These are phyloP conservation scores for Naganishia antarctica DNA, from an alignment of 768 basidiomycete genomes.

Conservation along the genomic window DNA sequence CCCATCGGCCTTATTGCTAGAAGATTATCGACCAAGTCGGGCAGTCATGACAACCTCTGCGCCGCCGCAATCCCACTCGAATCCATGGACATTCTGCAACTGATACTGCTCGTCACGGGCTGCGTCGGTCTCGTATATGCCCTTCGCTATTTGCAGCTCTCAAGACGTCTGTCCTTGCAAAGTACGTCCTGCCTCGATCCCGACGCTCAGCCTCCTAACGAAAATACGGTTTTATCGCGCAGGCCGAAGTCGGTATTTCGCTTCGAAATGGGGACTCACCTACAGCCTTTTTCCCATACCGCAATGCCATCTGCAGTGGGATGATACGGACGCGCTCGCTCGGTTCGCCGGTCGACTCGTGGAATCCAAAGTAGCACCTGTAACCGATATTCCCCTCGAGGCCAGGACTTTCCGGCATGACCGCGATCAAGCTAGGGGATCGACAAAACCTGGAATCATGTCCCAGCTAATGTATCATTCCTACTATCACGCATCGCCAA, in stretches of 20 bases:
- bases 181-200: too few species aligned
- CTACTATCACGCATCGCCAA: conserved; percentile 2
- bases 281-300: conserved; percentile 1
- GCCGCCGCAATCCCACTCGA: background rate
- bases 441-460: background rate
- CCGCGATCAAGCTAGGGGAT: background rate
- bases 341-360: background rate
- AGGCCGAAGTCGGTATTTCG: background rate
- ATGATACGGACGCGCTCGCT: background rate
- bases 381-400: background rate
- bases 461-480: background rate
- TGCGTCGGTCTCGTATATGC: background rate
- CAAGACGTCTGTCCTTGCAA: background rate
- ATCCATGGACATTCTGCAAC: background rate
- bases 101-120: background rate
- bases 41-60: too few species aligned
- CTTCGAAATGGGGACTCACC: background rate
- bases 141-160: background rate
- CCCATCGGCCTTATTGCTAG: too few species aligned
- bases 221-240: too few species aligned
- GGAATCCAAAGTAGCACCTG: background rate
- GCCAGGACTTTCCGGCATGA: background rate
- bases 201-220: too few species aligned
- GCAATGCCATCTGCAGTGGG: background rate
- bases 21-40: too few species aligned